Conservation (phyloP, 2,329 filamentous ascomycete species). For the Tolypocladium capitatum region DNA sequence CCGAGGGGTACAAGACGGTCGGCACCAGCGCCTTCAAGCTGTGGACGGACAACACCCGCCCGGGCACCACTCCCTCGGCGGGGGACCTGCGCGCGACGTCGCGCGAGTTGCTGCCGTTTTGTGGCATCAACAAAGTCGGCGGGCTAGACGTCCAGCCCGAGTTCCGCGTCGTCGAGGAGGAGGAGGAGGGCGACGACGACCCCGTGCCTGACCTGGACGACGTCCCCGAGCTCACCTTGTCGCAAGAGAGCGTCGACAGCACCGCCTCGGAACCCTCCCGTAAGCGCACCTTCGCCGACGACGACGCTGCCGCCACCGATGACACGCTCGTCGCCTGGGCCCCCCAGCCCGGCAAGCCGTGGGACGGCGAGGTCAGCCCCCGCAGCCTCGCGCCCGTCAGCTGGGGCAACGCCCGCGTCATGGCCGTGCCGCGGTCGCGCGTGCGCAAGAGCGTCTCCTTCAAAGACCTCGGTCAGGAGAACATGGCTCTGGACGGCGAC, state of each 20-base stretch:
- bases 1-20: slow-evolving; percentile 81
- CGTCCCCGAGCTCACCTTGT: slow-evolving; percentile 37
- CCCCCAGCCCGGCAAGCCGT: slow-evolving; percentile 9
- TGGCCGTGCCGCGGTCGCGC: slow-evolving; percentile 33
- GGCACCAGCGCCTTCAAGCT: slow-evolving; percentile 36
- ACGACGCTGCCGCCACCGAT: slow-evolving; percentile 19
- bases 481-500: slow-evolving; percentile 34
- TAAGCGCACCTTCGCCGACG: slow-evolving; percentile 35
- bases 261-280: slow-evolving; percentile 18
- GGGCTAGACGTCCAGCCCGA: slow-evolving; percentile 49
- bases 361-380: slow-evolving; percentile 26
- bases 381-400: slow-evolving; percentile 23
- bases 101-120: slow-evolving; percentile 65
- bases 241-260: slow-evolving; percentile 38
- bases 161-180: slow-evolving; percentile 11
- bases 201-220: slow-evolving; percentile 22
- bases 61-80: slow-evolving; percentile 5
- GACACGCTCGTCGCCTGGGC: not conserved
- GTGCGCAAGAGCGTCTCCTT: slow-evolving; percentile 11
- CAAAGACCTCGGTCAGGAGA: slow-evolving; percentile 29
- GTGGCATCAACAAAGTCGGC: slow-evolving; percentile 64
- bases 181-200: slow-evolving; percentile 13
- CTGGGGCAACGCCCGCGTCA: slow-evolving; percentile 27
- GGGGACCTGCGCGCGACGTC: slow-evolving; percentile 12
- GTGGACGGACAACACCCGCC: slow-evolving; percentile 26